These are phyloP conservation scores for Capsella rubella DNA, from an alignment of 441 rosid species.

Conservation along the genomic window DNA sequence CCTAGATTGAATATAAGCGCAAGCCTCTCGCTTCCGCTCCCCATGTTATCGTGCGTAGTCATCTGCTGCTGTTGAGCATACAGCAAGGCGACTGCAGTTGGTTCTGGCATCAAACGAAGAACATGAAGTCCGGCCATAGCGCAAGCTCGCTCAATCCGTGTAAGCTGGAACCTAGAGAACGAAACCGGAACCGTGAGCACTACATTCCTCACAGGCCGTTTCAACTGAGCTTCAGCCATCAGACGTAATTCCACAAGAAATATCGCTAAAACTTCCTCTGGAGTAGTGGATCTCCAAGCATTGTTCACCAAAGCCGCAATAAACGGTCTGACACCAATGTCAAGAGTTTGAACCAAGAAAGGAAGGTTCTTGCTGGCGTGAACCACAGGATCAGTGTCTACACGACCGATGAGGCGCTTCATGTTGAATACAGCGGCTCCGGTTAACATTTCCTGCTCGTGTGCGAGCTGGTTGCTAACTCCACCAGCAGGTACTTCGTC, in stretches of 20 bases:
- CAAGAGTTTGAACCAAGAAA: constrained; percentile 83
- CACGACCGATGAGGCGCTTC: constrained; percentile 89
- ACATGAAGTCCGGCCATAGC: constrained; percentile 93
- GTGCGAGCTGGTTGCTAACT: constrained; percentile 69
- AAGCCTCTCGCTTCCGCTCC: constrained; percentile 79
- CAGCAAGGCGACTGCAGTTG: constrained; percentile 81
- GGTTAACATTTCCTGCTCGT: constrained; percentile 75
- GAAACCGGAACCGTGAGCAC: constrained; percentile 85
- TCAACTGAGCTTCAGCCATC: constrained; percentile 79
- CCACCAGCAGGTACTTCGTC: constrained; percentile 78
- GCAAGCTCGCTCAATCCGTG: constrained; percentile 83
- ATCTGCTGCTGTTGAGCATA: constrained; percentile 91
- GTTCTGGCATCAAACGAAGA: constrained; percentile 88
- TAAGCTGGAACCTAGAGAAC: constrained; percentile 78
- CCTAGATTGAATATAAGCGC: constrained; percentile 89
- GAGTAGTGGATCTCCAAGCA: constrained; percentile 87
- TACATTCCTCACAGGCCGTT: constrained; percentile 70
- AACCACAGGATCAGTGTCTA: constrained; percentile 82
- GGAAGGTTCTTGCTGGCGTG: constrained; percentile 77
- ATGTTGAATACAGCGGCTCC: constrained; percentile 89
- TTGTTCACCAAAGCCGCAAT: constrained; percentile 82
- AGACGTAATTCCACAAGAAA: constrained; percentile 72
- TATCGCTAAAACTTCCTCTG: constrained; percentile 88
- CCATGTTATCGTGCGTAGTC: constrained; percentile 68
- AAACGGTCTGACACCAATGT: constrained; percentile 83